These are phyloP conservation scores for Chamaenerion angustifolium DNA, from an alignment of 345 rosid genomes.

Conservation along the genomic window DNA sequence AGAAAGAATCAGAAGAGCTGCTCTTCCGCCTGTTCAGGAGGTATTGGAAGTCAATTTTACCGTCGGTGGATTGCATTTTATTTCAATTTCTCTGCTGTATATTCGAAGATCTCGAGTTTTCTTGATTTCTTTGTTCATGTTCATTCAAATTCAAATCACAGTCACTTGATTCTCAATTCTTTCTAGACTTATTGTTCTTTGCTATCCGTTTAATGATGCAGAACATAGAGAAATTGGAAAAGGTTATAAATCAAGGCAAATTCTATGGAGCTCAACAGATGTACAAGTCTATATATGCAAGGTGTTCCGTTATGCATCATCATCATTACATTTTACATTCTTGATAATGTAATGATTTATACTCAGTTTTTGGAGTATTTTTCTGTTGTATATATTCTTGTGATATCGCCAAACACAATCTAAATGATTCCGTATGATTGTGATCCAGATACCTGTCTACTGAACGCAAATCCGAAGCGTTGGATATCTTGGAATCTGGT, in stretches of 20 bases:
- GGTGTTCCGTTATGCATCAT: conserved; percentile 21
- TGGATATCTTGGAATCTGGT: conserved; percentile 72
- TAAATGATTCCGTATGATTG: conserved; percentile 6
- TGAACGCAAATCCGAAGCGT: conserved; percentile 70
- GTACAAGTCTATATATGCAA: conserved; percentile 80
- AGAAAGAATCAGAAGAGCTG: conserved; percentile 30
- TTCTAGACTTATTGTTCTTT: not conserved
- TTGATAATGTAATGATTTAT: too few relatives aligned
- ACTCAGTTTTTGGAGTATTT: too few relatives aligned
- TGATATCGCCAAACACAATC: not conserved
- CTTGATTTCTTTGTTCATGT: too few relatives aligned
- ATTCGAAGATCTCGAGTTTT: too few relatives aligned
- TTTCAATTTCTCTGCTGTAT: too few relatives aligned
- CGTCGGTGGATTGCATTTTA: not conserved
- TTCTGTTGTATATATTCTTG: too few relatives aligned
- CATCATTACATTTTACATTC: too few relatives aligned
- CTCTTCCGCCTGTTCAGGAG: conserved; percentile 75
- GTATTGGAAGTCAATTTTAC: conserved; percentile 13
- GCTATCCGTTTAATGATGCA: conserved; percentile 13
- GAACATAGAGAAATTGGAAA: conserved; percentile 72
- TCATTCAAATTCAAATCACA: too few relatives aligned
- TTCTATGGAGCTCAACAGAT: conserved; percentile 95
- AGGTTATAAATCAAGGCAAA: conserved; percentile 62
- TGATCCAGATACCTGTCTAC: conserved; percentile 50
- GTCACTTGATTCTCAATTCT: too few relatives aligned